Percentiles rank a stretch among this genome's conserved stretches.
These are phyloP conservation scores for Scedosporium aurantiacum DNA, from an alignment of 2,329 filamentous ascomycete genomes.

Conservation along the genomic window DNA sequence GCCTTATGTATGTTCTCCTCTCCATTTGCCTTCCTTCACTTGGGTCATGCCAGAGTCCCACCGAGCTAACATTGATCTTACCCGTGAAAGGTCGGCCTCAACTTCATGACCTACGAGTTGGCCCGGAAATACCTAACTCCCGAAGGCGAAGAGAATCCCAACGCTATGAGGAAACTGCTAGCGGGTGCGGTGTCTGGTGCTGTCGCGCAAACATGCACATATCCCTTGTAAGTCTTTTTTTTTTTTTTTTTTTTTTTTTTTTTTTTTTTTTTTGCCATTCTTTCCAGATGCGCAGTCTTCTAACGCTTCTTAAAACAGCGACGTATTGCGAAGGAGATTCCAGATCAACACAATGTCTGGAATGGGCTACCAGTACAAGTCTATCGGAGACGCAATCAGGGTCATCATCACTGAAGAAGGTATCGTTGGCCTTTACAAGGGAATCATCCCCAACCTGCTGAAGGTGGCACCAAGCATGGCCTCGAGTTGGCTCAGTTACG, in stretches of 20 bases:
- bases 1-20: conserved; percentile 55
- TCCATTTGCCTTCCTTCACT: no score
- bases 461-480: conserved; percentile 99
- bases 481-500: conserved; percentile 95
- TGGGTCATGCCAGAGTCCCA: not conserved
- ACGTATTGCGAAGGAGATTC: conserved; percentile 85
- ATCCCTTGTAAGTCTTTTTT: conserved; percentile 67
- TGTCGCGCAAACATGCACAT: conserved; percentile 94
- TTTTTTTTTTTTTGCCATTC: not conserved
- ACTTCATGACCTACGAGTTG: conserved; percentile 97
- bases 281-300: conserved; percentile 11
- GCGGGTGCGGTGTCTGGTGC: conserved; percentile 93
- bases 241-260: not conserved
- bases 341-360: conserved; percentile 99
- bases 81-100: conserved; percentile 63
- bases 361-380: conserved; percentile 92
- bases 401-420: conserved; percentile 81
- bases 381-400: conserved; percentile 69
- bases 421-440: conserved; percentile 80
- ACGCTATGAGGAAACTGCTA: conserved; percentile 65
- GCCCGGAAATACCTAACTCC: conserved; percentile 75
- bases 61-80: not conserved
- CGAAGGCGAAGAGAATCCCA: conserved; percentile 77
- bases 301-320: conserved; percentile 37
- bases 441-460: conserved; percentile 85